These are phyloP conservation scores for Spiromastix sp. DNA, from an alignment of 2,329 filamentous ascomycete species.

Conservation along the genomic window DNA sequence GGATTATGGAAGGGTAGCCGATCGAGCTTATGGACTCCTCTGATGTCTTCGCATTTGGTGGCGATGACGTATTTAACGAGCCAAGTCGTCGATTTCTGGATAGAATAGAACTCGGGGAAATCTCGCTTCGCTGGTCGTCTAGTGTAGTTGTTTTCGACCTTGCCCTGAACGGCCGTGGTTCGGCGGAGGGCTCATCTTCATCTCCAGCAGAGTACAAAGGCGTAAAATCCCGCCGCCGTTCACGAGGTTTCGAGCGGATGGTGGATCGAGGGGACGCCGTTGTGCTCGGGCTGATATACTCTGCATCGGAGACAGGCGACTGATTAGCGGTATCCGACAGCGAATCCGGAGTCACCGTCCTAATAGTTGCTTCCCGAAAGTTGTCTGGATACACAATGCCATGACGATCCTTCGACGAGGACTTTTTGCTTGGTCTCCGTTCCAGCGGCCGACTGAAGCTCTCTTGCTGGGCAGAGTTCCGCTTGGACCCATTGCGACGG, in stretches of 20 bases:
- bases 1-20: conserved; percentile 38
- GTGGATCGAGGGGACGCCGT: conserved; percentile 28
- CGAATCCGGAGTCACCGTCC: conserved; percentile 38
- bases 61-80: conserved; percentile 28
- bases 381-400: conserved; percentile 37
- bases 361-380: conserved; percentile 34
- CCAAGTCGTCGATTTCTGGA: conserved; percentile 28
- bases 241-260: conserved; percentile 22
- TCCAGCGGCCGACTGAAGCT: conserved; percentile 31
- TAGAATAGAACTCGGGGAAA: conserved; percentile 22
- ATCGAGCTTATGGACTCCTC: conserved; percentile 34
- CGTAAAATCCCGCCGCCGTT: conserved; percentile 22
- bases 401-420: conserved; percentile 36
- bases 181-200: conserved; percentile 24
- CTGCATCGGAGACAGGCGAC: conserved; percentile 29
- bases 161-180: conserved; percentile 25
- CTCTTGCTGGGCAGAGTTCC: conserved; percentile 30
- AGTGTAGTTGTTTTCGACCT: conserved; percentile 32
- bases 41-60: conserved; percentile 23
- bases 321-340: conserved; percentile 23
- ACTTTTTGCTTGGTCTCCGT: conserved; percentile 37
- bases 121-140: conserved; percentile 32
- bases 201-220: conserved; percentile 22
- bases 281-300: conserved; percentile 21
- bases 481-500: conserved; percentile 29